phyloP scores from a whole-genome alignment of 1,139 yeast genomes.

The Pichia sp. region DNA sequence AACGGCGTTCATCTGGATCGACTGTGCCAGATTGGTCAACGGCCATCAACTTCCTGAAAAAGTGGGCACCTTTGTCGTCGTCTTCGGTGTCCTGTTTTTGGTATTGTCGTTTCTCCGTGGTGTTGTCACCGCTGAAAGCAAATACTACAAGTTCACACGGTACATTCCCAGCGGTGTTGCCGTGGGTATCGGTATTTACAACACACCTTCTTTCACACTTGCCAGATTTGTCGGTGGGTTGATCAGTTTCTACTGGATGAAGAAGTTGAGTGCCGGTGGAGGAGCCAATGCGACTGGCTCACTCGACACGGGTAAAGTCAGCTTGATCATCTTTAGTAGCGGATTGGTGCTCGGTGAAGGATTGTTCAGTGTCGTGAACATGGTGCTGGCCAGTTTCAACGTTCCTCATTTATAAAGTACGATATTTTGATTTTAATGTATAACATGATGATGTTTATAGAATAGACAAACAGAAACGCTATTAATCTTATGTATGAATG shows the following conservation, averaged over 20 bases:
- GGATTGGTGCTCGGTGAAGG: slow-evolving; percentile 97
- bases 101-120: slow-evolving; percentile 65
- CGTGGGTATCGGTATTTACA: slow-evolving; percentile 94
- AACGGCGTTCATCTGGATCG: slow-evolving; percentile 96
- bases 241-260: slow-evolving; percentile 62
- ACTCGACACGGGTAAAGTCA: slow-evolving; percentile 43
- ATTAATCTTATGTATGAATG: too few species aligned
- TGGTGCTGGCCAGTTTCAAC: slow-evolving; percentile 69
- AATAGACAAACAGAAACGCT: too few species aligned
- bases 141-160: slow-evolving; percentile 41
- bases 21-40: slow-evolving; percentile 88
- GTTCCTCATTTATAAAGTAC: slow-evolving; percentile 39
- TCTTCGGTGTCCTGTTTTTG: slow-evolving; percentile 69
- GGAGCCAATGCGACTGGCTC: slow-evolving; percentile 14
- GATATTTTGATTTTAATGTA: too few species aligned
- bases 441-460: too few species aligned
- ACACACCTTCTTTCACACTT: slow-evolving; percentile 88
- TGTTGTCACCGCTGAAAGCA: slow-evolving; percentile 41
- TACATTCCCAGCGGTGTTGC: slow-evolving; percentile 94
- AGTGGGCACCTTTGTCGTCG: slow-evolving; percentile 63
- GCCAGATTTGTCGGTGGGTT: slow-evolving; percentile 92
- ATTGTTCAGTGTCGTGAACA: slow-evolving; percentile 73
- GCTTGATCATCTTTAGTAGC: slow-evolving; percentile 82
- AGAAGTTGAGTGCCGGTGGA: slow-evolving; percentile 34
- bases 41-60: slow-evolving; percentile 88